Percentiles rank a stretch among this genome's conserved stretches.
phyloP scores from a whole-genome alignment of 495 filamentous ascomycete genomes.

The Penicillium coprophilum region DNA sequence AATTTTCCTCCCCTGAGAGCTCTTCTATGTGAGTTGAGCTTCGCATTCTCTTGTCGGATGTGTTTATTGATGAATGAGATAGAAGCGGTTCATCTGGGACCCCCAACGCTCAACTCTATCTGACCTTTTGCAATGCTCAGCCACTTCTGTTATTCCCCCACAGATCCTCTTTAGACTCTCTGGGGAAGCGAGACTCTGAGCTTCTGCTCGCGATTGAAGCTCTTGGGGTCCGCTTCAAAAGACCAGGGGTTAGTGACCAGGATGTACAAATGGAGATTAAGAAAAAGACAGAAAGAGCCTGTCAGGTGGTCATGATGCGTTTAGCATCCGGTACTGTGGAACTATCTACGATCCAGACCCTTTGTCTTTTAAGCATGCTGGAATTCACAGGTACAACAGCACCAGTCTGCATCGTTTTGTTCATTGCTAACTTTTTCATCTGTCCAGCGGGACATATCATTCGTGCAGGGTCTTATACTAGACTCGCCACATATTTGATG shows the following conservation, averaged over 20 bases:
- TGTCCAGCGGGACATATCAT: conserved; percentile 34
- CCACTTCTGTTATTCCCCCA: conserved; percentile 40
- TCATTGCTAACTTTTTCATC: not conserved
- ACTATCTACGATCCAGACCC: conserved; percentile 42
- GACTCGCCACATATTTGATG: conserved; percentile 38
- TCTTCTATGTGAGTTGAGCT: not conserved
- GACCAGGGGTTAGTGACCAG: conserved; percentile 9
- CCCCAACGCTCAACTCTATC: conserved; percentile 24
- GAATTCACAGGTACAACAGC: conserved; percentile 39
- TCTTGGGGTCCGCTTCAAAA: conserved; percentile 34
- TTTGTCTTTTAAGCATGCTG: conserved; percentile 42
- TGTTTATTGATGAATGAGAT: not conserved
- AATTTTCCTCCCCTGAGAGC: not conserved
- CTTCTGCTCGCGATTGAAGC: conserved; percentile 39
- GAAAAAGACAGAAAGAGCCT: conserved; percentile 30
- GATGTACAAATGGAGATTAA: conserved; percentile 19
- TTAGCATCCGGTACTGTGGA: conserved; percentile 37
- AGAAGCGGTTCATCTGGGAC: conserved; percentile 9
- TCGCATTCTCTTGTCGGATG: not conserved
- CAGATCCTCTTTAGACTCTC: conserved; percentile 20
- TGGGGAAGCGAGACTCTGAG: conserved; percentile 33
- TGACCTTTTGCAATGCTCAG: conserved; percentile 40
- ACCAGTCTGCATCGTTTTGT: not conserved
- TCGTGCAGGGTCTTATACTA: conserved; percentile 39
- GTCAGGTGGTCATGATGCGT: conserved; percentile 33